These are phyloP conservation scores for Gastrolobium bilobum DNA, from an alignment of 306 rosid species.

Conservation along the genomic window DNA sequence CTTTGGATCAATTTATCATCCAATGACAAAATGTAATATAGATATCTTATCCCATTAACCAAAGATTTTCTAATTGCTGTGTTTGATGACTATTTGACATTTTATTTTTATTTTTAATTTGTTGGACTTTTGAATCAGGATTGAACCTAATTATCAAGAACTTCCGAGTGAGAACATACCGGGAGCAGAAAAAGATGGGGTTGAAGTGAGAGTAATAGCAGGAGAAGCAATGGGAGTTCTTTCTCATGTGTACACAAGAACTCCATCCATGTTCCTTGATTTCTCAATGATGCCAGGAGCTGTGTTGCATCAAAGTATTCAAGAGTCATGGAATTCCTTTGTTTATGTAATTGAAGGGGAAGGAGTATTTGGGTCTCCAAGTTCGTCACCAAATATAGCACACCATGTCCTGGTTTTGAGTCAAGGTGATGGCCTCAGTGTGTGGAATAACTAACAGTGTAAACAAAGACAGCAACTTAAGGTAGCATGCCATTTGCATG, in stretches of 20 bases:
- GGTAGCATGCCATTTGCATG: slow-evolving; percentile 38
- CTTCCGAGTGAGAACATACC: slow-evolving; percentile 72
- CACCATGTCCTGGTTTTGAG: slow-evolving; percentile 78
- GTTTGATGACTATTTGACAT: background rate
- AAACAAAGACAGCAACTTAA: slow-evolving; percentile 19
- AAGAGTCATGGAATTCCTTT: slow-evolving; percentile 82
- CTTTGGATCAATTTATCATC: slow-evolving; percentile 93
- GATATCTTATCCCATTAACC: background rate
- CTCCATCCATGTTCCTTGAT: slow-evolving; percentile 89
- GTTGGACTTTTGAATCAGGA: slow-evolving; percentile 59
- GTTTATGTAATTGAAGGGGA: slow-evolving; percentile 88
- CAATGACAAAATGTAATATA: slow-evolving; percentile 80
- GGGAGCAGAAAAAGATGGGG: slow-evolving; percentile 74
- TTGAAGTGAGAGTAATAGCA: slow-evolving; percentile 81
- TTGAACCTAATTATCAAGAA: slow-evolving; percentile 90
- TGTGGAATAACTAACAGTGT: slow-evolving; percentile 68
- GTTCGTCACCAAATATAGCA: slow-evolving; percentile 55
- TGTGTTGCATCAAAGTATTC: slow-evolving; percentile 74
- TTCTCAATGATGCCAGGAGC: slow-evolving; percentile 71
- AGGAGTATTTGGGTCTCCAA: slow-evolving; percentile 72
- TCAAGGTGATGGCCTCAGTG: slow-evolving; percentile 76
- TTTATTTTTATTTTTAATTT: background rate
- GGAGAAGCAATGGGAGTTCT: slow-evolving; percentile 88
- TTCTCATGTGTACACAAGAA: slow-evolving; percentile 83
- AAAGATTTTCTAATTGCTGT: background rate